Conservation (phyloP, 2,329 filamentous ascomycete species). For the Diplodia mutila region DNA sequence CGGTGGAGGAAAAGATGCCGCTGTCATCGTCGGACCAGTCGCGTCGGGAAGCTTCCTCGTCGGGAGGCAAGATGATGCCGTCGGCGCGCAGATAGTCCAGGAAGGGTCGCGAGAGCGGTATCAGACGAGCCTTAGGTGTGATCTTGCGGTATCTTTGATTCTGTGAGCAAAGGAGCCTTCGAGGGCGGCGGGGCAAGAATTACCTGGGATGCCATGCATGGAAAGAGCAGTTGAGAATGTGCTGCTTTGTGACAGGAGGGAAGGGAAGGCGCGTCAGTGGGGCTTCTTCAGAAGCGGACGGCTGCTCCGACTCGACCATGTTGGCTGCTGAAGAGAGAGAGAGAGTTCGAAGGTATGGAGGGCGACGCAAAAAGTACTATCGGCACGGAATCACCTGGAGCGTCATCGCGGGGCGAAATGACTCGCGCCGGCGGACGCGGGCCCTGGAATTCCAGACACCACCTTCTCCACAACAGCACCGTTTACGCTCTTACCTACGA, state of each 20-base stretch:
- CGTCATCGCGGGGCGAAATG: constrained; percentile 26
- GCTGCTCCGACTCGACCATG: constrained; percentile 6
- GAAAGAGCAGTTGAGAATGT: constrained; percentile 94
- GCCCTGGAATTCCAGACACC: neutral
- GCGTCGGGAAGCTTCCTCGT: constrained; percentile 52
- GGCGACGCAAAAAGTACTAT: neutral
- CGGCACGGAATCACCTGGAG: neutral
- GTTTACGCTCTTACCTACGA: neutral
- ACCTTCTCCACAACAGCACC: constrained; percentile 10
- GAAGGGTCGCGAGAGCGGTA: constrained; percentile 76
- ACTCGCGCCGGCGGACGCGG: neutral
- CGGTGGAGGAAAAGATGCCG: constrained; percentile 54
- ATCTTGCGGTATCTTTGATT: constrained; percentile 70
- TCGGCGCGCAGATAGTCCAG: constrained; percentile 88
- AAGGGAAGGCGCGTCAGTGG: constrained; percentile 63
- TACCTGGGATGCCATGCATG: constrained; percentile 86
- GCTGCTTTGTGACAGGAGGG: constrained; percentile 78
- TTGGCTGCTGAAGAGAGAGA: neutral
- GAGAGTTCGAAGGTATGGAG: neutral
- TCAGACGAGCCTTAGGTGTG: constrained; percentile 83
- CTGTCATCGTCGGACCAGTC: constrained; percentile 56
- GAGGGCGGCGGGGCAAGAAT: constrained; percentile 1
- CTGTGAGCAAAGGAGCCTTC: neutral
- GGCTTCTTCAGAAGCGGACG: neutral
- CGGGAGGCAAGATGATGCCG: constrained; percentile 83